Evolutionary conservation across 2,329 filamentous ascomycete genomes (phyloP), one percentile per base, ranked within the genome.

Genomic region (Aspergillus uvarum): DNA sequence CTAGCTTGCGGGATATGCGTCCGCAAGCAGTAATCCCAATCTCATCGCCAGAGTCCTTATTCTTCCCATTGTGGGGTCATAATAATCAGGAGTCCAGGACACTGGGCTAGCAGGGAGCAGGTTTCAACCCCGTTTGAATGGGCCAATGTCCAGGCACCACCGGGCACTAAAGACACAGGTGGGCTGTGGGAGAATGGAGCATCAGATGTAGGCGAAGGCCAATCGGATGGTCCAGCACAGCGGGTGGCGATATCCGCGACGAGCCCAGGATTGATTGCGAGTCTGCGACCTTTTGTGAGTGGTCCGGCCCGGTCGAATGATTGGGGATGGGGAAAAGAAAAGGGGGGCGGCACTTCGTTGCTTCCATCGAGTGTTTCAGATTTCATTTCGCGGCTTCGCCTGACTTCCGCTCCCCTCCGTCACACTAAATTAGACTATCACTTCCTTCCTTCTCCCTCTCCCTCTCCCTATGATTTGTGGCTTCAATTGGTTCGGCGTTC

Each of bases 191-290:
- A 24, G 10, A 38, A 14, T 19, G 29, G 53, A 47, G 53, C 3
- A 26, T 48, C 11, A 47, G 52, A 54, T 44, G 42, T 32, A 22
- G n/a, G 10, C 44, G 11, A 21, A 29, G 7, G 7, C 53, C 53
- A 55, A 55, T 55, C 53, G 53, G 53, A 47, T 21, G 42, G 3
- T 26, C 3, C 53, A 21, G 42, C 26, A 35, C 12, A 48, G 44
- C 53, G 53, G 53, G 53, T 55, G 53, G 53, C 53, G 19, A 55
- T 55, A 44, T 55, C 44, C 53, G 29, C 47, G 44, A 55, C 53
- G 52, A 29, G 26, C 7, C 26, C 8, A 38, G 21, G 51, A n/a
- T 31, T 12, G 24, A 44, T 47, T 35, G 12, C 10, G 42, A 38
- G n/a, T 26, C n/a, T 26, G 24, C 26, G 26, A 29, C 26, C 26